Percentiles rank a stretch among this genome's conserved stretches.
These are phyloP conservation scores for Arthrocladium fulminans DNA, from an alignment of 2,329 filamentous ascomycete genomes.

Conservation along the genomic window DNA sequence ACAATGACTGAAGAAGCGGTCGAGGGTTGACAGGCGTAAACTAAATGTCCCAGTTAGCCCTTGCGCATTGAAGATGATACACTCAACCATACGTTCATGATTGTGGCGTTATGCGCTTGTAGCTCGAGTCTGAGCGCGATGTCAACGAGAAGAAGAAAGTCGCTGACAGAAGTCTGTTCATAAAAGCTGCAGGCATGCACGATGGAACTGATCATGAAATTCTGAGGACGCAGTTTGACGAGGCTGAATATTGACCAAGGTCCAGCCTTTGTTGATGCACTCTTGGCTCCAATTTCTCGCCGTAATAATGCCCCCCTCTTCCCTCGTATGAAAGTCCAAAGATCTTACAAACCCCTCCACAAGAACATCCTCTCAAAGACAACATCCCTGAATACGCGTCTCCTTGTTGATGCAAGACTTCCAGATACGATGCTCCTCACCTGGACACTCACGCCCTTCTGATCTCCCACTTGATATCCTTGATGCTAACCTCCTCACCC, in stretches of 20 bases:
- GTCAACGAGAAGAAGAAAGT: neutral
- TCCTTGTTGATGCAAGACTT: too few species aligned
- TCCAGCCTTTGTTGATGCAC: neutral
- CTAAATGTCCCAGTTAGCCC: constrained; percentile 31
- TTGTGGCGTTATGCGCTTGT: constrained; percentile 14
- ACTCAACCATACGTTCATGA: constrained; percentile 31
- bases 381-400: too few species aligned
- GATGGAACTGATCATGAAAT: neutral
- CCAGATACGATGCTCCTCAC: too few species aligned
- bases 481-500: constrained; percentile 83
- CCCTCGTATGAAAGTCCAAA: too few species aligned
- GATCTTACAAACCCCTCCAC: too few species aligned
- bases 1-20: constrained; percentile 90
- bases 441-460: constrained; percentile 48
- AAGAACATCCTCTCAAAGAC: too few species aligned
- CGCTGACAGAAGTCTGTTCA: neutral
- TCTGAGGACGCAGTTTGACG: neutral
- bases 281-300: too few species aligned
- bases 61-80: neutral
- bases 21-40: constrained; percentile 95
- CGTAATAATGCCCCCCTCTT: too few species aligned
- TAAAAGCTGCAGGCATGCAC: neutral
- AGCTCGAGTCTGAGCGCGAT: neutral
- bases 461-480: constrained; percentile 80
- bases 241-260: neutral